Evolutionary conservation across 1,284 basidiomycete species (phyloP).

Genomic region (Malassezia psittaci): DNA sequence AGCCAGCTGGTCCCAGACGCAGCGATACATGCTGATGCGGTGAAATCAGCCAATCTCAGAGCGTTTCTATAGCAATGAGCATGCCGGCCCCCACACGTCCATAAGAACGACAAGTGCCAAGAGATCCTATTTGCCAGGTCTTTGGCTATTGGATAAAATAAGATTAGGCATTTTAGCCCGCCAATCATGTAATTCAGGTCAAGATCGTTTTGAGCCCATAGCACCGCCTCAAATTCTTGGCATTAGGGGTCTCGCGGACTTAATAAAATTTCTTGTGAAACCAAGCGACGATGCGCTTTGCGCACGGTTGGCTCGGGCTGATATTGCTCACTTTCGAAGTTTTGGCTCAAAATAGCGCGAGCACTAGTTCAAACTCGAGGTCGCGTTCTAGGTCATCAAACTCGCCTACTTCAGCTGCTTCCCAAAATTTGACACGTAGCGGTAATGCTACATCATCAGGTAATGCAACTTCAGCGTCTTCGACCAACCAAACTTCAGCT

Average conservation of each 20-base stretch:
- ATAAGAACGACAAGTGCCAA: too few relatives aligned
- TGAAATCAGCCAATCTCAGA: too few relatives aligned
- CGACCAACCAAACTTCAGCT: neutral
- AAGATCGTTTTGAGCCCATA: too few relatives aligned
- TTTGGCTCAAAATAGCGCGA: neutral
- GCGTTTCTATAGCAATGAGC: too few relatives aligned
- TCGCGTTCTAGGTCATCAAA: neutral
- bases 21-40: too few relatives aligned
- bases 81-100: too few relatives aligned
- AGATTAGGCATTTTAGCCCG: too few relatives aligned
- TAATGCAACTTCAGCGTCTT: neutral
- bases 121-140: too few relatives aligned
- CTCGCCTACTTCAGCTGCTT: neutral
- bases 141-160: too few relatives aligned
- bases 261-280: neutral
- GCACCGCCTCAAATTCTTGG: neutral
- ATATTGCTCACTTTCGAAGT: neutral
- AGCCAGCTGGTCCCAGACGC: too few relatives aligned
- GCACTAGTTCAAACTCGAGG: neutral
- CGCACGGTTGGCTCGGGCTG: neutral
- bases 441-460: neutral
- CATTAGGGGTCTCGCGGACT: neutral
- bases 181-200: too few relatives aligned
- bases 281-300: neutral
- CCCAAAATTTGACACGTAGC: neutral